Evolutionary conservation across 495 filamentous ascomycete genomes (phyloP), one percentile per base, ranked within the genome.

Genomic region (Hyaloscypha hepaticicola): DNA sequence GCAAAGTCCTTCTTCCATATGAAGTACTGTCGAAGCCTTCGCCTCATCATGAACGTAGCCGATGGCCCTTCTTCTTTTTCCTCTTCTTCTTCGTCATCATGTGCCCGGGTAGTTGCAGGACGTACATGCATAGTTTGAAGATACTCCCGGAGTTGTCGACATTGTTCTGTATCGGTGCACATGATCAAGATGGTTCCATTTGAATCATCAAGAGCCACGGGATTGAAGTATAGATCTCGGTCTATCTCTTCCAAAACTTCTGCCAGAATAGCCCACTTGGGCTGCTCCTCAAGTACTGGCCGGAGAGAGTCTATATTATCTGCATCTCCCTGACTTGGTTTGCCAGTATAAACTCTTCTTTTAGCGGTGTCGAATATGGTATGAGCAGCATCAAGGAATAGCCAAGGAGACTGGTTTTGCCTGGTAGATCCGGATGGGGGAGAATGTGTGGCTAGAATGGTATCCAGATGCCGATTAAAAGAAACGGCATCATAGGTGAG

Each of bases 241-340:
- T 98, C 96, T 69, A 98, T 97, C 75, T 99, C 95, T 55, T 92
- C 89, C 2, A 99, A 78, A 7, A 96, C 85, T 31, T 96, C 92
- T 41, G 91, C 87, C 19, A 99, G 81, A 19, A 94, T 76, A 27
- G 84, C 83, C 95, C 95, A 99, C 72, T 99, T 99, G 8, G 95
- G 96, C 61, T 92, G 88, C 72, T 96, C 93, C 76, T 99, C 95
- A 19, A 99, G 78, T 1, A 95, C 89, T n/a, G 95, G 92, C 12
- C 86, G 80, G n/a, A 99, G 83, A 2, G 88, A 84, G 51, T 91
- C 85, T 56, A 86, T 60, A 21, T 72, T 67, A 12, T 71, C 72
- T n/a, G 61, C 70, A 1, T 63, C 59, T 41, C 79, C 77, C 9
- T 74, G 72, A 31, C 77, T 75, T 0, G 74, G 70, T 41, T 79